Percentiles rank a stretch among this genome's conserved stretches.
phyloP scores from a whole-genome alignment of 768 basidiomycete species.

The Mycena venus region DNA sequence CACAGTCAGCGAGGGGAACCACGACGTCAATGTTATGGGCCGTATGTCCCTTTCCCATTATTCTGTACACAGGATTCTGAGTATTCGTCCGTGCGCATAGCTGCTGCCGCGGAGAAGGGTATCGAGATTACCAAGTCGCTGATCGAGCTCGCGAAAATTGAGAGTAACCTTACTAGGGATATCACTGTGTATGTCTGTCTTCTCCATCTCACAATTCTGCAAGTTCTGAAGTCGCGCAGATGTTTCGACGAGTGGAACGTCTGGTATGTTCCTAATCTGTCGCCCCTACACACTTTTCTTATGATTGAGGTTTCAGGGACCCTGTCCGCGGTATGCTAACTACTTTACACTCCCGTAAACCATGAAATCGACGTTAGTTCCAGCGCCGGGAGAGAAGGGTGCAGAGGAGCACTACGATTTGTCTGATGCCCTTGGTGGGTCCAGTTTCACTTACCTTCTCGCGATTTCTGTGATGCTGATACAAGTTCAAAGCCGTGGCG shows the following conservation, averaged over 20 bases:
- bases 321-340: conserved; percentile 54
- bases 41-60: conserved; percentile 44
- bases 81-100: conserved; percentile 33
- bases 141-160: conserved; percentile 65
- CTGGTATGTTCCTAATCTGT: conserved; percentile 46
- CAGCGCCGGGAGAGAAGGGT: conserved; percentile 62
- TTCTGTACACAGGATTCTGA: not conserved
- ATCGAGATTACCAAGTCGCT: conserved; percentile 64
- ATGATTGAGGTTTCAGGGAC: conserved; percentile 45
- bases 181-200: conserved; percentile 49
- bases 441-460: not conserved
- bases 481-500: conserved; percentile 59
- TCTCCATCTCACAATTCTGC: not conserved
- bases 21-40: conserved; percentile 68
- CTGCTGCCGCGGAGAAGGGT: conserved; percentile 66
- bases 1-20: conserved; percentile 57
- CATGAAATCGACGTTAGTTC: not conserved
- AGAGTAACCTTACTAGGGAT: conserved; percentile 50
- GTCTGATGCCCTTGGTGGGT: conserved; percentile 61
- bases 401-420: conserved; percentile 68
- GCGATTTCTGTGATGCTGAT: not conserved
- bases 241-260: conserved; percentile 73
- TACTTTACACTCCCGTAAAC: not conserved
- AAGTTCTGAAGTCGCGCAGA: conserved; percentile 32
- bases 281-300: not conserved